Conservation (phyloP, 192 early-diverging fungal genomes). For the Neocallimastix lanati region DNA sequence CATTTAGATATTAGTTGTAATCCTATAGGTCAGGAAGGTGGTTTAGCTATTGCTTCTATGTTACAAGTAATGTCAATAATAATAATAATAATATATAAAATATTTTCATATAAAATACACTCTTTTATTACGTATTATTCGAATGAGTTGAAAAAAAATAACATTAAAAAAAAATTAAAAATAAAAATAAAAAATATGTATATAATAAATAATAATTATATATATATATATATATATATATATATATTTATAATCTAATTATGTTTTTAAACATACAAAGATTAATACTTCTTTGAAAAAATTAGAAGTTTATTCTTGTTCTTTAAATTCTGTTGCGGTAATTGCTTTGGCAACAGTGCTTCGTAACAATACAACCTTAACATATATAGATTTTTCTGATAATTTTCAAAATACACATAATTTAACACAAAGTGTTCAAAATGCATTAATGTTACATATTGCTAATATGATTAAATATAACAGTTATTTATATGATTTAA, state of each 20-base stretch:
- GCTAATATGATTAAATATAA: not conserved
- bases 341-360: not conserved
- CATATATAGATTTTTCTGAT: not conserved
- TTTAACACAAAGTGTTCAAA: not conserved
- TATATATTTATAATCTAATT: too few relatives aligned
- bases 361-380: not conserved
- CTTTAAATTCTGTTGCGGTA: not conserved
- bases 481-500: not conserved
- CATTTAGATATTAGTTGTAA: not conserved
- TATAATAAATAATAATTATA: not conserved
- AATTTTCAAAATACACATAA: not conserved
- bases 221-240: too few relatives aligned
- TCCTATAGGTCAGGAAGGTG: not conserved
- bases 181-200: too few relatives aligned
- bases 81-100: too few relatives aligned
- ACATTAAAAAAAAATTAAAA: too few relatives aligned
- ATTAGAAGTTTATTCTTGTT: not conserved
- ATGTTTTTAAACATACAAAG: too few relatives aligned
- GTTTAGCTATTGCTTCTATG: not conserved
- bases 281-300: not conserved
- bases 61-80: not conserved
- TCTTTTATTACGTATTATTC: too few relatives aligned
- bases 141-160: too few relatives aligned
- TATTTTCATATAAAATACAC: too few relatives aligned
- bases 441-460: not conserved